phyloP scores from a whole-genome alignment of 768 basidiomycete genomes.

The Rhodotorula toruloides region DNA sequence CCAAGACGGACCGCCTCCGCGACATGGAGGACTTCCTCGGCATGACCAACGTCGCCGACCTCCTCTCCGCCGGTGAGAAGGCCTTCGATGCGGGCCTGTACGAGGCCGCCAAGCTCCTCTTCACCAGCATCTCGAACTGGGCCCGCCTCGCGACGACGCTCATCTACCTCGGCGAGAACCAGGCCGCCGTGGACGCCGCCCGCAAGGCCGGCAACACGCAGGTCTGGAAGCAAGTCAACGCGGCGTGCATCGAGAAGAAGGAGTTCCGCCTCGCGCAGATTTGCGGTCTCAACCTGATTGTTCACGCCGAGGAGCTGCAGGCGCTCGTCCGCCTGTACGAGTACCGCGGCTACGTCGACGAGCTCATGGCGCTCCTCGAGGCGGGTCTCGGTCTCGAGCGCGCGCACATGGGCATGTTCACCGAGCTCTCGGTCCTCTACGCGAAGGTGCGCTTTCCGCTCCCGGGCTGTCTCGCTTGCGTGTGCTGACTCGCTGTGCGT shows the following conservation, averaged over 20 bases:
- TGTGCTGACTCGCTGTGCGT: neutral
- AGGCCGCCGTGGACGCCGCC: slow-evolving; percentile 97
- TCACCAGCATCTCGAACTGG: slow-evolving; percentile 98
- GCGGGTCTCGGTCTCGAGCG: slow-evolving; percentile 93
- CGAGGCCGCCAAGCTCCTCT: slow-evolving; percentile 91
- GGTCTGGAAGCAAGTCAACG: slow-evolving; percentile 99
- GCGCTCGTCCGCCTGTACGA: slow-evolving; percentile 76
- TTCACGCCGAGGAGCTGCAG: slow-evolving; percentile 61
- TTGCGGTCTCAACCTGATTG: slow-evolving; percentile 95
- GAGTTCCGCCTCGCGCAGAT: slow-evolving; percentile 99
- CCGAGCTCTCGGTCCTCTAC: slow-evolving; percentile 81
- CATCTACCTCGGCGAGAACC: slow-evolving; percentile 97
- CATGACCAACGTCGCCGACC: slow-evolving; percentile 97
- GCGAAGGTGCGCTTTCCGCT: slow-evolving; percentile 69
- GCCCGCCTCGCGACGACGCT: slow-evolving; percentile 94
- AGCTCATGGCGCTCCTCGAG: slow-evolving; percentile 83
- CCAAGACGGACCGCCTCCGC: slow-evolving; percentile 79
- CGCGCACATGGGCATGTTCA: slow-evolving; percentile 99
- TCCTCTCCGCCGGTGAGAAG: slow-evolving; percentile 95
- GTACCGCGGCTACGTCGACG: slow-evolving; percentile 85
- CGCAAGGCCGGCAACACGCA: slow-evolving; percentile 98
- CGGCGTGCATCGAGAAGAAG: slow-evolving; percentile 92
- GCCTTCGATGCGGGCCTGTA: slow-evolving; percentile 98
- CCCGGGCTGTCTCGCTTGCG: neutral
- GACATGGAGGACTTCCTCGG: slow-evolving; percentile 99